These are phyloP conservation scores for Beta vulgaris DNA, from an alignment of 148 eudicot genomes.

Conservation along the genomic window DNA sequence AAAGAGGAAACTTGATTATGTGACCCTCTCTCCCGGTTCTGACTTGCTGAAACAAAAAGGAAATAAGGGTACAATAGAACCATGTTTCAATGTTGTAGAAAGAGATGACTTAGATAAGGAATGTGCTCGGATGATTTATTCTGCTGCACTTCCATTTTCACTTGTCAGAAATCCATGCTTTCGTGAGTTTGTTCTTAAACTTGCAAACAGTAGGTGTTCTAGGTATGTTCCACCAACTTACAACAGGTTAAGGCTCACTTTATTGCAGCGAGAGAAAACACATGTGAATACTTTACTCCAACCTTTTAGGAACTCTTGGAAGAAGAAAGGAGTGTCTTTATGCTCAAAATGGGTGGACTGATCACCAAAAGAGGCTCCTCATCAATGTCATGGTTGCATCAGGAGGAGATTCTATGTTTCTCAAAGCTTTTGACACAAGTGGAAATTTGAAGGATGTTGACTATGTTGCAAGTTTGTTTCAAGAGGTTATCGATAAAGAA, in stretches of 20 bases:
- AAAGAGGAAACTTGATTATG: neutral
- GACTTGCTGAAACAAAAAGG: slow-evolving; percentile 4
- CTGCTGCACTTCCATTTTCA: slow-evolving; percentile 4
- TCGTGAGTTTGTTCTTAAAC: neutral
- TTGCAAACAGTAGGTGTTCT: neutral
- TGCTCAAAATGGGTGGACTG: slow-evolving; percentile 11
- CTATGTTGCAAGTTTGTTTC: neutral
- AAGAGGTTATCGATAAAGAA: too few relatives aligned
- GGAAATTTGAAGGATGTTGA: neutral
- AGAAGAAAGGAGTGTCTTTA: too few relatives aligned
- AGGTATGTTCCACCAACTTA: neutral
- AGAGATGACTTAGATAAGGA: slow-evolving; percentile 17
- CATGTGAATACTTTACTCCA: too few relatives aligned
- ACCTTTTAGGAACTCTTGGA: too few relatives aligned
- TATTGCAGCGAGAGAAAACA: too few relatives aligned
- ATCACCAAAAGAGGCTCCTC: neutral
- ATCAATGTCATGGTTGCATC: slow-evolving; percentile 7
- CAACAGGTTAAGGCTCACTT: neutral
- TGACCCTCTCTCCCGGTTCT: neutral
- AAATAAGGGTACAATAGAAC: neutral
- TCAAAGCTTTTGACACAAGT: neutral
- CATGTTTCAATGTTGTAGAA: neutral
- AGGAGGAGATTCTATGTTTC: neutral
- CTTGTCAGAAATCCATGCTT: neutral
- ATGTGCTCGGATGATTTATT: neutral